A percentile compares a stretch with the other conserved stretches of the same genome.
These are phyloP conservation scores for Dianthus caryophyllus DNA, from an alignment of 148 eudicot genomes.

Conservation along the genomic window DNA sequence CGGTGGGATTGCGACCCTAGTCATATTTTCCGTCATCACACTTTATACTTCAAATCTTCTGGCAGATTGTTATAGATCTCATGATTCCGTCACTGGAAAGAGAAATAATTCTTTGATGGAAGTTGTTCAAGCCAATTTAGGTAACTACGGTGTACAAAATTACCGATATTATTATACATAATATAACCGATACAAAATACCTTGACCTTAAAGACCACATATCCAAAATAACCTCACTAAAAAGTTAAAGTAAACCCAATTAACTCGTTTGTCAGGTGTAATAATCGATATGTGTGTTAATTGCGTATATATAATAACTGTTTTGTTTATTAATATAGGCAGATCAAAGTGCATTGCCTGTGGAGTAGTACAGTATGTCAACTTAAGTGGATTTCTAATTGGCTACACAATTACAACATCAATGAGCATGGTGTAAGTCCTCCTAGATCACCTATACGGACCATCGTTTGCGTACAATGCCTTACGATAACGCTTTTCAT, in stretches of 20 bases:
- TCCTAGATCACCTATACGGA: no score
- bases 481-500: no score
- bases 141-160: conserved; percentile 30
- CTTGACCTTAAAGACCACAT: no score
- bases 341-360: conserved; percentile 36
- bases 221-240: no score
- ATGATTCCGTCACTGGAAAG: conserved; percentile 43
- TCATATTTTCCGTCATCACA: conserved; percentile 45
- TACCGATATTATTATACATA: no score
- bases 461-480: no score
- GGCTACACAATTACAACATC: conserved; percentile 69
- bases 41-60: conserved; percentile 46
- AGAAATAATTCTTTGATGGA: conserved; percentile 51
- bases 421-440: conserved; percentile 69
- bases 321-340: conserved; percentile 29
- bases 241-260: no score
- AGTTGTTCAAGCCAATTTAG: conserved; percentile 48
- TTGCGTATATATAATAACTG: not conserved
- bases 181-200: no score
- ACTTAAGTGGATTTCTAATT: conserved; percentile 39
- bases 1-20: conserved; percentile 41
- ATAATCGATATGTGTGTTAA: no score
- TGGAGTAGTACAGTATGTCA: conserved; percentile 45
- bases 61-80: conserved; percentile 56
- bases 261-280: no score